Evolutionary conservation across 1,139 yeast genomes (phyloP), one percentile per base, ranked within the genome.

Genomic region (Candida anutae): DNA sequence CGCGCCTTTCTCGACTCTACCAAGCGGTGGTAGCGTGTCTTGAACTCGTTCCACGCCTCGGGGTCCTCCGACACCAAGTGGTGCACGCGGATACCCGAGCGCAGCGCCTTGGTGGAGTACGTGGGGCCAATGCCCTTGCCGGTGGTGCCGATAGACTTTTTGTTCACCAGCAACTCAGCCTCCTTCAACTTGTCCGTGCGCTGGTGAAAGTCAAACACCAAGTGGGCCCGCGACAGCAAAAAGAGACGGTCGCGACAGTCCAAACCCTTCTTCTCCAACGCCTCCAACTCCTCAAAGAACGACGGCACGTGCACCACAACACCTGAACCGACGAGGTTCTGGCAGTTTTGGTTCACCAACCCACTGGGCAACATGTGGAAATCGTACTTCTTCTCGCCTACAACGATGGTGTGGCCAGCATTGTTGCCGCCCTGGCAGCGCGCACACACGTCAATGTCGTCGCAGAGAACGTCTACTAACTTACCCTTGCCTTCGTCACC

Each of bases 401-500:
- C 97, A 31, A 90, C 97, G 51, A 90, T 90, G 26, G 99, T 93
- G 58, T 90, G 98, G 19, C 99, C 99, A 19, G 98, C 98, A 55
- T 90, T 90, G 67, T 90, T 90, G 48, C 99, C 99, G 57, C 99
- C 99, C 52, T 87, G 95, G 61, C 97, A 88, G 57, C 99, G 76
- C 22, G 97, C 97, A 55, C 97, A 93, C 27, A 90, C 90, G 46
- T 90, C 98, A 45, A 88, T 80, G 44, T 84, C 77, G 48, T 87
- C 96, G 58, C 96, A 90, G 32, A 90, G 70, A 35, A 90, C 69
- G 55, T 90, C 98, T 31, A 90, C 98, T 35, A 90, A 72, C 60
- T 93, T 90, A 34, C 99, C 99, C 57, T 90, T 90, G 53, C 99
- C 99, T 74, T 90, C 99, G 54, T 90, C 99, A 40, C 99, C 99